Base-by-base conservation (phyloP, 495 filamentous ascomycete genomes). In the Penicillium daleae region DNA sequence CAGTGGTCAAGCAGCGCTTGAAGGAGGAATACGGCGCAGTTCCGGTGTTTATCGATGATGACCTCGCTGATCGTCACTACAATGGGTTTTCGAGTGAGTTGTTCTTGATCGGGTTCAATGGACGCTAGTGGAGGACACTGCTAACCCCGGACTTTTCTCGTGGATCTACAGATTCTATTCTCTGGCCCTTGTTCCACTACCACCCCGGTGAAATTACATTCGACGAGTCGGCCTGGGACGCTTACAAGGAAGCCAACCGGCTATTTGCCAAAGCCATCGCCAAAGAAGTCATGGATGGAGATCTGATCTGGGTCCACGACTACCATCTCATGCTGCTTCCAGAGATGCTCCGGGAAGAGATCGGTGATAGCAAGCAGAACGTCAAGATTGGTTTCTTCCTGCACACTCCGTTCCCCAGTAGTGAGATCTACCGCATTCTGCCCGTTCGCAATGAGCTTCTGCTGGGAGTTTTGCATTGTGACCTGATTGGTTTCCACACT, bases 181-280 rank as follows among this genome's bases (percentile, higher is more conserved):
- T 99, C 19, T 99, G 94, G 94, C 94, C 94, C 4, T 84, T 97
- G 12, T 94, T 99, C 80, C 94, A 97, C 76, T 99, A 99, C 74
- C 95, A 99, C 74, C 93, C 94, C 39, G 93, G 93, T 65, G 94
- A 97, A 79, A 96, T 97, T 62, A 96, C 92, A 39, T 99, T 99
- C 70, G 92, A 97, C 75, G 95, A 99, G 75, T 88, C 87, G 37
- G 89, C 92, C 6, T 99, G 94, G 94, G 83, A 87, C 12, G 95
- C 93, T 48, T 99, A 99, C 81, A 85, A 85, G 58, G 90, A 97
- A 68, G 93, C 93, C 17, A 99, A 97, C 68, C 85, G 86, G 26
- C 77, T 93, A 6, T 99, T 99, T 68, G 95, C 94, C 22, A 88
- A 91, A 73, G 85, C 87, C 1, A 86, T 99, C 59, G 82, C 88